phyloP scores from a whole-genome alignment of 495 filamentous ascomycete genomes.

The Penicillium turbatum region DNA sequence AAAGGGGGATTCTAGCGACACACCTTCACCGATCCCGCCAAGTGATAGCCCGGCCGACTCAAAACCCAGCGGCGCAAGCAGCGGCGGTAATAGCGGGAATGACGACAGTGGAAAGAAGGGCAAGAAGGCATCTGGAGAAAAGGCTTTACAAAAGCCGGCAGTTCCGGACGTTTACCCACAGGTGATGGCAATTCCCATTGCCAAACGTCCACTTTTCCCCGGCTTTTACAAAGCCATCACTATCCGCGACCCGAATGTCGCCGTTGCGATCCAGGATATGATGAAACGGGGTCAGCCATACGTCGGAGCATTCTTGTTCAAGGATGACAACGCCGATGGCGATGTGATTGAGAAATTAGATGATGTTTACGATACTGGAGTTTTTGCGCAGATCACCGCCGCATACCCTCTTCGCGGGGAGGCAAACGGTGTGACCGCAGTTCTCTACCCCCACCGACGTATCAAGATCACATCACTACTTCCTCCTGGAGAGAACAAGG shows the following conservation, averaged over 20 bases:
- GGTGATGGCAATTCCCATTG: constrained; percentile 98
- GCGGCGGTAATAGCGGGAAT: constrained; percentile 43
- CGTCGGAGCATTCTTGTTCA: constrained; percentile 93
- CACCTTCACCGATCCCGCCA: constrained; percentile 47
- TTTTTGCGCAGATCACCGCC: constrained; percentile 96
- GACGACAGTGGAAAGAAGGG: constrained; percentile 55
- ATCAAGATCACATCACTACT: constrained; percentile 85
- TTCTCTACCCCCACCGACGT: constrained; percentile 91
- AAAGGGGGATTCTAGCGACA: constrained; percentile 39
- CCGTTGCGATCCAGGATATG: constrained; percentile 88
- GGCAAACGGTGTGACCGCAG: constrained; percentile 72
- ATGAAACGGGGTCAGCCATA: constrained; percentile 98
- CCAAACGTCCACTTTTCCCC: constrained; percentile 89
- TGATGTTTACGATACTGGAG: constrained; percentile 91
- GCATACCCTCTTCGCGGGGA: constrained; percentile 85
- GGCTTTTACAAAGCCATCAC: constrained; percentile 99
- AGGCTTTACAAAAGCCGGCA: constrained; percentile 75
- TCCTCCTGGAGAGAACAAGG: constrained; percentile 52
- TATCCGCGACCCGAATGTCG: constrained; percentile 84
- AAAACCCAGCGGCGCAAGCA: constrained; percentile 45
- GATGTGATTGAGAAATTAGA: constrained; percentile 83
- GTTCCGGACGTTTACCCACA: constrained; percentile 96
- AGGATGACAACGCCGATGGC: constrained; percentile 88
- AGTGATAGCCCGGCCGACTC: constrained; percentile 40
- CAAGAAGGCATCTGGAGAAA: constrained; percentile 62